phyloP scores from a whole-genome alignment of 352 stramenopile genomes.

The Phytophthora ohioensis region DNA sequence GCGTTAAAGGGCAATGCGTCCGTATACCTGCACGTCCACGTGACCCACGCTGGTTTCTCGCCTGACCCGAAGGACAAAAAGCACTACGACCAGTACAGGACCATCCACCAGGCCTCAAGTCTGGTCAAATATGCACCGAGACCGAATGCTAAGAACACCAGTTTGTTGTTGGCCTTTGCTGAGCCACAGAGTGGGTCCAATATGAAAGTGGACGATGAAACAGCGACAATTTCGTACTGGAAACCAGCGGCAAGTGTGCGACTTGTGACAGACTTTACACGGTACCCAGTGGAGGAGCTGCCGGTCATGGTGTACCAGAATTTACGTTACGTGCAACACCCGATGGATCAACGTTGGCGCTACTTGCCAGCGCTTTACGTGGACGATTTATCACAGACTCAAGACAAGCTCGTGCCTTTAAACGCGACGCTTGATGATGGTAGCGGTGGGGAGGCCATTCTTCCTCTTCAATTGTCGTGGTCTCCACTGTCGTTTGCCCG shows the following conservation, averaged over 20 bases:
- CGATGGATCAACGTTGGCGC: slow-evolving; percentile 52
- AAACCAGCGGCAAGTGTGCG: slow-evolving; percentile 77
- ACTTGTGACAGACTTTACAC: slow-evolving; percentile 78
- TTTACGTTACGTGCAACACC: slow-evolving; percentile 66
- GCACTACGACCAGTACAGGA: slow-evolving; percentile 63
- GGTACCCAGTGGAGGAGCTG: slow-evolving; percentile 75
- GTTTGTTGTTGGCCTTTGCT: slow-evolving; percentile 47
- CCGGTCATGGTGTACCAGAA: slow-evolving; percentile 78
- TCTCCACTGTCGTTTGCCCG: slow-evolving; percentile 81
- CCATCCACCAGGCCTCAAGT: slow-evolving; percentile 72
- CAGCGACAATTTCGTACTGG: slow-evolving; percentile 70
- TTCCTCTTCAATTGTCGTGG: slow-evolving; percentile 74
- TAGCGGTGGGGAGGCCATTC: slow-evolving; percentile 23
- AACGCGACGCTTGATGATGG: slow-evolving; percentile 57
- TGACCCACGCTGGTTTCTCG: slow-evolving; percentile 63
- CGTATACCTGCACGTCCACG: slow-evolving; percentile 78
- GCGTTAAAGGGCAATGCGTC: slow-evolving; percentile 60
- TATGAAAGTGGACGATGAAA: slow-evolving; percentile 31
- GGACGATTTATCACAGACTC: slow-evolving; percentile 77
- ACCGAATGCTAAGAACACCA: slow-evolving; percentile 73
- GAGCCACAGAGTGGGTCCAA: slow-evolving; percentile 15
- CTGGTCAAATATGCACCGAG: slow-evolving; percentile 63
- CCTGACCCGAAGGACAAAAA: slow-evolving; percentile 43
- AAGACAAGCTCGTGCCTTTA: slow-evolving; percentile 74
- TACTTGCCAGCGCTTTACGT: slow-evolving; percentile 84